These are phyloP conservation scores for Dioscorea cayenensis DNA, from an alignment of 116 monocot genomes.

Conservation along the genomic window DNA sequence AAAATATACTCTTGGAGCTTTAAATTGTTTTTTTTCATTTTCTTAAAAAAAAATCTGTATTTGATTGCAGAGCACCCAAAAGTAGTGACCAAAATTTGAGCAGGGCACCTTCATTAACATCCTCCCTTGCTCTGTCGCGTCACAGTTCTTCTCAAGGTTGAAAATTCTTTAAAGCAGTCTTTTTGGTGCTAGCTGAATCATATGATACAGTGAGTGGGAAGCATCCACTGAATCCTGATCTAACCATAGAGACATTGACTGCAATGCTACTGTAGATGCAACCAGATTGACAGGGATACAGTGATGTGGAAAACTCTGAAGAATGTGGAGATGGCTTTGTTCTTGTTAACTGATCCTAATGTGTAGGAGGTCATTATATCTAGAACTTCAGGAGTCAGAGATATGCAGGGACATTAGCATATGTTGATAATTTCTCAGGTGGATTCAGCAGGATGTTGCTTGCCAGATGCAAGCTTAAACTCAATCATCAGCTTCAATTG, in stretches of 20 bases:
- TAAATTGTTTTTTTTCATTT: background rate
- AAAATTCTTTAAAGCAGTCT: conserved; percentile 37
- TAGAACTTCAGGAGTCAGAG: conserved; percentile 40
- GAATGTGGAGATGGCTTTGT: conserved; percentile 56
- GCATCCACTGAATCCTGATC: conserved; percentile 24
- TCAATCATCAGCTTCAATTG: conserved; percentile 14
- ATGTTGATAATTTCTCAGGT: conserved; percentile 57
- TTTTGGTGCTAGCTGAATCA: conserved; percentile 10
- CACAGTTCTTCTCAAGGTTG: conserved; percentile 45
- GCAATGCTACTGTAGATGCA: conserved; percentile 73
- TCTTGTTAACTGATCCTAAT: conserved; percentile 60
- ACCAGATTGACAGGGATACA: conserved; percentile 89
- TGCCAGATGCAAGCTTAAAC: conserved; percentile 19
- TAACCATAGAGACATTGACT: conserved; percentile 57
- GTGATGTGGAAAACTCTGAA: conserved; percentile 37
- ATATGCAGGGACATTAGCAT: conserved; percentile 88
- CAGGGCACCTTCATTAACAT: conserved; percentile 52
- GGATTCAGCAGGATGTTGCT: conserved; percentile 29
- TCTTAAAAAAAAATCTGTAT: background rate
- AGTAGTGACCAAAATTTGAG: conserved; percentile 57
- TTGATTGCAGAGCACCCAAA: conserved; percentile 44
- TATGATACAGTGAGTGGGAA: conserved; percentile 10
- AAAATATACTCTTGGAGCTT: background rate
- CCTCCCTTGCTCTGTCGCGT: conserved; percentile 77
- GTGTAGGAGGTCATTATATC: conserved; percentile 21